Percentiles rank a stretch among this genome's conserved stretches.
Evolutionary conservation across 129 eudicot genomes (phyloP).

Genomic region (Centella asiatica): DNA sequence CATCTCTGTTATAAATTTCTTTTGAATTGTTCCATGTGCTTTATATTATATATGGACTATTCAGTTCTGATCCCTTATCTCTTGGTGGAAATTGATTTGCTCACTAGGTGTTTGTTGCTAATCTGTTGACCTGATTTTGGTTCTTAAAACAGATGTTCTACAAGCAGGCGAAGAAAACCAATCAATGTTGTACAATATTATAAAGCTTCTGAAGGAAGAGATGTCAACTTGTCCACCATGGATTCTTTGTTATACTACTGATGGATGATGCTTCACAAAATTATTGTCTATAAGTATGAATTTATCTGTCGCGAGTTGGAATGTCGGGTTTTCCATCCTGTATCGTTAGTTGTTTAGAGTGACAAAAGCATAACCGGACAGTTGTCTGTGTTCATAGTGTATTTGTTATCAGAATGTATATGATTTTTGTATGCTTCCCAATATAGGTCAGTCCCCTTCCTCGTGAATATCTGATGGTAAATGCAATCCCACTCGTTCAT

Average conservation of each 20-base stretch:
- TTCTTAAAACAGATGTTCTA: constrained; percentile 73
- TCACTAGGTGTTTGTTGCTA: no score
- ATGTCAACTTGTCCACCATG: neutral
- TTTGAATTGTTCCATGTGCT: no score
- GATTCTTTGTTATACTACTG: neutral
- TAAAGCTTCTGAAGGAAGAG: constrained; percentile 16
- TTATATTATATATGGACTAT: neutral
- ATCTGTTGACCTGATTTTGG: neutral
- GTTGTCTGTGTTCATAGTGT: neutral
- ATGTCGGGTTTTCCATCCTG: neutral
- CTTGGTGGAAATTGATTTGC: no score
- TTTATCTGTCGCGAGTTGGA: neutral
- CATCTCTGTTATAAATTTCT: no score
- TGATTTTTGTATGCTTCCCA: neutral
- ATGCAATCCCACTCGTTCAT: neutral
- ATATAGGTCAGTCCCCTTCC: neutral
- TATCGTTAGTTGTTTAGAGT: neutral
- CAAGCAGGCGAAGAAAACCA: constrained; percentile 98
- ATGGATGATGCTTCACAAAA: neutral
- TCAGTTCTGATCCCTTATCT: neutral
- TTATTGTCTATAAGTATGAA: neutral
- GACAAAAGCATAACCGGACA: neutral
- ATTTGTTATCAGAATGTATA: neutral
- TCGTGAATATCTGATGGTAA: neutral
- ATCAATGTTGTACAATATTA: constrained; percentile 82